Percentiles rank a stretch among this genome's conserved stretches.
Conservation (phyloP, 2,329 filamentous ascomycete species). For the Colletotrichum siamense region DNA sequence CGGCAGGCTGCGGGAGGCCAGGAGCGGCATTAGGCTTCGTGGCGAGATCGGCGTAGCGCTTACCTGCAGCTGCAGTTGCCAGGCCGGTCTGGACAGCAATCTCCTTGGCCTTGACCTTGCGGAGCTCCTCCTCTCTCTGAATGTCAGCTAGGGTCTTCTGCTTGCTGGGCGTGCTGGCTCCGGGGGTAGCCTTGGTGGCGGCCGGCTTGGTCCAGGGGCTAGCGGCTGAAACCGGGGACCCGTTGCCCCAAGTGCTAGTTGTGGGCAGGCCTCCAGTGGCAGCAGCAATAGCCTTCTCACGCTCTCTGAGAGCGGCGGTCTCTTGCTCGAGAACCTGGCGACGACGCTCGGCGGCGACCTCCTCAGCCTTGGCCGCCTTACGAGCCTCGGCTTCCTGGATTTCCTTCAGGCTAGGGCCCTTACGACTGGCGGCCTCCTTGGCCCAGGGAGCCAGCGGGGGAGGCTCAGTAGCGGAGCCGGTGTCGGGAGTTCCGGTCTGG, state of each 20-base stretch:
- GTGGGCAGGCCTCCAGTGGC: constrained; percentile 79
- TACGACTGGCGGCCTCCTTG: constrained; percentile 79
- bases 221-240: constrained; percentile 69
- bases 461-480: constrained; percentile 48
- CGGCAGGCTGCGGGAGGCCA: constrained; percentile 43
- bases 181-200: constrained; percentile 44
- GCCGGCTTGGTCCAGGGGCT: constrained; percentile 74
- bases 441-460: constrained; percentile 94
- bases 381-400: constrained; percentile 96
- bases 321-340: constrained; percentile 84
- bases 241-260: constrained; percentile 86
- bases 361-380: constrained; percentile 89
- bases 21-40: constrained; percentile 54
- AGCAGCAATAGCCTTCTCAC: constrained; percentile 61
- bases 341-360: constrained; percentile 77
- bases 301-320: constrained; percentile 62
- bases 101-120: constrained; percentile 78
- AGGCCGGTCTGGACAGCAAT: constrained; percentile 51
- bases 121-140: constrained; percentile 91
- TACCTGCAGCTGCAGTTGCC: constrained; percentile 62
- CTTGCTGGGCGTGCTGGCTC: constrained; percentile 35
- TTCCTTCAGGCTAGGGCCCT: constrained; percentile 91
- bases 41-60: constrained; percentile 94
- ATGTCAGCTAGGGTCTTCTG: constrained; percentile 97
- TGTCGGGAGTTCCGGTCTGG: constrained; percentile 77